A percentile compares a stretch with the other conserved stretches of the same genome.
Evolutionary conservation across 1,284 basidiomycete species (phyloP).

Genomic region (Coniferiporia sulphurascens): DNA sequence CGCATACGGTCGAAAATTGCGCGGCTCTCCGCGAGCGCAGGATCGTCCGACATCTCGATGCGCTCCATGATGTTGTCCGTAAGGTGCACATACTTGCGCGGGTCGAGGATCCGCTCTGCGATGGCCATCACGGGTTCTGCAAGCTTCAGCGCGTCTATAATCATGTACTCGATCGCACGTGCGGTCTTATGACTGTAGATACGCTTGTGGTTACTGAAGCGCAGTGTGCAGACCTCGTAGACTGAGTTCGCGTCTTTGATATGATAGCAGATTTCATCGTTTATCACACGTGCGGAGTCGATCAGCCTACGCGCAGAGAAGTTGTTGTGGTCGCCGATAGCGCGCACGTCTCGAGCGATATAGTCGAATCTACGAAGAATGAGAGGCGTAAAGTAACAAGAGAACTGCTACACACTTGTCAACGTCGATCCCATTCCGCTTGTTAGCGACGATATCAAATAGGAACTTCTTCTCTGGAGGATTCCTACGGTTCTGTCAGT

Average conservation of each 20-base stretch:
- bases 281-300: conserved; percentile 65
- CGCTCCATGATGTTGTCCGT: conserved; percentile 60
- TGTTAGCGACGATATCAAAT: conserved; percentile 75
- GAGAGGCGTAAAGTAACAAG: background rate
- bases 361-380: conserved; percentile 60
- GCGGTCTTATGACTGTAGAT: conserved; percentile 77
- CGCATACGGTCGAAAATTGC: conserved; percentile 56
- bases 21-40: conserved; percentile 53
- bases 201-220: conserved; percentile 71
- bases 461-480: conserved; percentile 42
- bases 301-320: conserved; percentile 60
- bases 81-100: conserved; percentile 54
- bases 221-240: conserved; percentile 64
- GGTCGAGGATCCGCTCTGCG: conserved; percentile 49
- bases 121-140: conserved; percentile 63
- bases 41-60: conserved; percentile 49
- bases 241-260: conserved; percentile 75
- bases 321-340: conserved; percentile 59
- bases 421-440: conserved; percentile 73
- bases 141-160: conserved; percentile 62
- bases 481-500: conserved; percentile 7
- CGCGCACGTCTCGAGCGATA: conserved; percentile 65
- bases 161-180: conserved; percentile 76
- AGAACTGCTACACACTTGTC: conserved; percentile 55
- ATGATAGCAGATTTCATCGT: conserved; percentile 69